Evolutionary conservation across 2,329 filamentous ascomycete species (phyloP).

Genomic region (Biscogniauxia marginata): DNA sequence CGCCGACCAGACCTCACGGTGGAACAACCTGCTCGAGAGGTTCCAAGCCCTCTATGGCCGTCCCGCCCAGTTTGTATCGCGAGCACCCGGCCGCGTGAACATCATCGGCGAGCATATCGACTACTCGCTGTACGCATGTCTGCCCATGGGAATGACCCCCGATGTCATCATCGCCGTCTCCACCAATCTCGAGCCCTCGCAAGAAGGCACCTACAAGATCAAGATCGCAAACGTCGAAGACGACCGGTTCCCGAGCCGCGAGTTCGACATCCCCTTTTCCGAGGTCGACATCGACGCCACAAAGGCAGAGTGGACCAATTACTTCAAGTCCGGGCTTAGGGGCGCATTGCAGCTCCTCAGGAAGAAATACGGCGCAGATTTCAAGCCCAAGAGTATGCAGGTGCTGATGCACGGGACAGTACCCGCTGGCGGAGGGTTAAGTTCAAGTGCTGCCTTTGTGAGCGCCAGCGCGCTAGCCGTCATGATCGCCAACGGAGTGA

Average conservation of each 20-base stretch:
- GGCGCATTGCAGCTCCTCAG: slow-evolving; percentile 78
- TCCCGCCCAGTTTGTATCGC: slow-evolving; percentile 75
- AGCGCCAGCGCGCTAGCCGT: slow-evolving; percentile 87
- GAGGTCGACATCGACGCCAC: slow-evolving; percentile 79
- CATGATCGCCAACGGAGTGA: slow-evolving; percentile 79
- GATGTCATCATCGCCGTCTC: slow-evolving; percentile 85
- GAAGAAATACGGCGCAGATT: slow-evolving; percentile 59
- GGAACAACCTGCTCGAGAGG: slow-evolving; percentile 68
- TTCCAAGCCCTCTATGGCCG: slow-evolving; percentile 72
- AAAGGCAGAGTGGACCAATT: slow-evolving; percentile 94
- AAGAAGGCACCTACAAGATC: slow-evolving; percentile 60
- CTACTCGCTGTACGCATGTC: slow-evolving; percentile 93
- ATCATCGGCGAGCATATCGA: slow-evolving; percentile 99
- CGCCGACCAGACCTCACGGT: slow-evolving; percentile 66
- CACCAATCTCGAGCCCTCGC: slow-evolving; percentile 44
- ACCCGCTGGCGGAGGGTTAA: slow-evolving; percentile 86
- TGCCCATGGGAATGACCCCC: slow-evolving; percentile 92
- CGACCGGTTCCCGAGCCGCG: slow-evolving; percentile 70
- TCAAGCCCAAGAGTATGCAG: slow-evolving; percentile 75
- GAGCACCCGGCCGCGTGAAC: slow-evolving; percentile 93
- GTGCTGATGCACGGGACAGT: slow-evolving; percentile 90
- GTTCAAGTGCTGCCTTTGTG: slow-evolving; percentile 91
- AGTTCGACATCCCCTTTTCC: slow-evolving; percentile 68
- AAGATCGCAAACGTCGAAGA: slow-evolving; percentile 77
- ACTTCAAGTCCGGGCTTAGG: slow-evolving; percentile 89